Conservation (phyloP, 805 yeast species). For the Wickerhamomyces bovis region DNA sequence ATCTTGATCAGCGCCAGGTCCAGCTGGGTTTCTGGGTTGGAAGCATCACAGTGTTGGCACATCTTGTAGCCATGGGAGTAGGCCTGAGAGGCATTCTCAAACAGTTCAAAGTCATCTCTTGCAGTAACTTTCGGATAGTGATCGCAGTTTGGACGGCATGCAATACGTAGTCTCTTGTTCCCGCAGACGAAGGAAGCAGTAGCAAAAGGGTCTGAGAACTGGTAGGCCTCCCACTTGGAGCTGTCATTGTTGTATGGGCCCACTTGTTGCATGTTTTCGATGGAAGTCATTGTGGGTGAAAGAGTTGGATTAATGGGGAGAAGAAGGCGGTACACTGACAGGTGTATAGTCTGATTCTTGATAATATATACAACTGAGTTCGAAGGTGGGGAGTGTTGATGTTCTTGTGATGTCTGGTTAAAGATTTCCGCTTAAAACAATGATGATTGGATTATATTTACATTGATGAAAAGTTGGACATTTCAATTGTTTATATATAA, state of each 20-base stretch:
- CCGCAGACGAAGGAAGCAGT: conserved; percentile 52
- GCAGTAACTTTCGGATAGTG: conserved; percentile 33
- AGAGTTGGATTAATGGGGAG: background rate
- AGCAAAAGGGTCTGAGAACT: conserved; percentile 61
- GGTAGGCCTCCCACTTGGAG: conserved; percentile 55
- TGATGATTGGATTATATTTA: background rate
- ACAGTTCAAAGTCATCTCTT: conserved; percentile 38
- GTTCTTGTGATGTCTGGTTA: background rate
- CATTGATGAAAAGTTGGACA: background rate
- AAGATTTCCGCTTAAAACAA: background rate
- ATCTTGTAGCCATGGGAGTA: conserved; percentile 38
- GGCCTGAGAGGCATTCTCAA: conserved; percentile 37
- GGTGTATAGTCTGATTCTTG: no score
- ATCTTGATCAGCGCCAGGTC: conserved; percentile 30
- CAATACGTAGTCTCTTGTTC: conserved; percentile 33
- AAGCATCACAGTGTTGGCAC: conserved; percentile 54
- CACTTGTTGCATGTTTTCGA: background rate
- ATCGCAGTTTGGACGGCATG: conserved; percentile 70
- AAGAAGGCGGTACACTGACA: background rate
- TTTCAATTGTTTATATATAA: background rate
- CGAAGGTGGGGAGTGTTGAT: no score
- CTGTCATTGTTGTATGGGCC: conserved; percentile 10
- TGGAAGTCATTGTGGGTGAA: background rate
- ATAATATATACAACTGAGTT: no score
- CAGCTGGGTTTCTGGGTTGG: conserved; percentile 20